Evolutionary conservation across 2,329 filamentous ascomycete species (phyloP).

Genomic region (Talaromyces albobiverticillius): DNA sequence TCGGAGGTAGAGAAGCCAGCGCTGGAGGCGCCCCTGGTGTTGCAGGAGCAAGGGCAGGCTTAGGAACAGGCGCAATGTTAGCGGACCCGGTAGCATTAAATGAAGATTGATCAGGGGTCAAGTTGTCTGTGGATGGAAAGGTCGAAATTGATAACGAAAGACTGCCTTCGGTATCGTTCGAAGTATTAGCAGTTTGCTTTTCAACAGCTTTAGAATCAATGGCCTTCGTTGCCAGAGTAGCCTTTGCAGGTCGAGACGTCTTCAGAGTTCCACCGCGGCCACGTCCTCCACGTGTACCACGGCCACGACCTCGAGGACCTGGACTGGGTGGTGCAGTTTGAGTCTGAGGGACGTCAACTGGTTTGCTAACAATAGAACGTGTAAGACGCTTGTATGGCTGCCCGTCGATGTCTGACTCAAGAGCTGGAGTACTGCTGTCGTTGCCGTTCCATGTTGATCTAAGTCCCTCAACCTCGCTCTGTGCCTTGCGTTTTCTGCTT

Average conservation of each 20-base stretch:
- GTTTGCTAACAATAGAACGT: slow-evolving; percentile 28
- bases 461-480: slow-evolving; percentile 29
- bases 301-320: slow-evolving; percentile 5
- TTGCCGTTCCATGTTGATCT: slow-evolving; percentile 20
- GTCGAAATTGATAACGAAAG: slow-evolving; percentile 11
- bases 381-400: slow-evolving; percentile 30
- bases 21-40: slow-evolving; percentile 16
- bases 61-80: slow-evolving; percentile 11
- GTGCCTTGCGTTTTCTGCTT: slow-evolving; percentile 37
- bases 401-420: slow-evolving; percentile 28
- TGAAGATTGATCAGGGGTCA: background rate
- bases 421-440: slow-evolving; percentile 24
- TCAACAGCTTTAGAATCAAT: background rate
- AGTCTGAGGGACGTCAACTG: slow-evolving; percentile 19
- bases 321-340: slow-evolving; percentile 20
- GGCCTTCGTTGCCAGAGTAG: background rate
- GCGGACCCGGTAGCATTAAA: background rate
- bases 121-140: slow-evolving; percentile 2
- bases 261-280: slow-evolving; percentile 8
- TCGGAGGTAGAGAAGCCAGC: slow-evolving; percentile 14
- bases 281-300: slow-evolving; percentile 8
- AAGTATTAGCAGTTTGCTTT: background rate
- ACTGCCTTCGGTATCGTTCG: background rate
- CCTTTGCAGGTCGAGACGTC: slow-evolving; percentile 2
- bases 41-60: slow-evolving; percentile 12